Percentiles rank a stretch among this genome's conserved stretches.
Evolutionary conservation across 2,329 filamentous ascomycete species (phyloP).

Genomic region (Pseudogymnoascus sp.): DNA sequence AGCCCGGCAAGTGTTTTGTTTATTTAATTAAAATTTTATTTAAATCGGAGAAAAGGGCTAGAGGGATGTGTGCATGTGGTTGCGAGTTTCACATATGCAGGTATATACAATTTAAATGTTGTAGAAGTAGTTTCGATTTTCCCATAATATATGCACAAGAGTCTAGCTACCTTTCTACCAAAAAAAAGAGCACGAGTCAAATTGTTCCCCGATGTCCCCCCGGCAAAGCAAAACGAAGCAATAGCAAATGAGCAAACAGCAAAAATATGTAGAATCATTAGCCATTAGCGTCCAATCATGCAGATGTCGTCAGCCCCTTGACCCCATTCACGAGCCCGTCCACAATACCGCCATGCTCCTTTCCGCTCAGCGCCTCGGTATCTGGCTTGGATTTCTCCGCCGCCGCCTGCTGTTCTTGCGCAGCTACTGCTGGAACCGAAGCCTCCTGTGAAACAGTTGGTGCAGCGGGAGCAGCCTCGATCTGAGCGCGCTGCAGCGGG

Average conservation of each 20-base stretch:
- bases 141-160: not conserved
- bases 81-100: not conserved
- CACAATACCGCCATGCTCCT: conserved; percentile 30
- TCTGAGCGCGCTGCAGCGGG: not conserved
- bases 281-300: conserved; percentile 5
- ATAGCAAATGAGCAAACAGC: conserved; percentile 8
- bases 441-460: not conserved
- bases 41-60: not conserved
- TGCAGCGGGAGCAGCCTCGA: not conserved
- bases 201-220: not conserved
- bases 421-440: not conserved
- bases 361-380: conserved; percentile 11
- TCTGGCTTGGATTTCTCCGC: conserved; percentile 16
- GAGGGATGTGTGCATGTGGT: not conserved
- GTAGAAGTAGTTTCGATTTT: not conserved
- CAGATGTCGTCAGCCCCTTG: conserved; percentile 18
- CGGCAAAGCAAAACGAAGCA: not conserved
- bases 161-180: not conserved
- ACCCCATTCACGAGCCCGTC: conserved; percentile 24
- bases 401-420: conserved; percentile 7
- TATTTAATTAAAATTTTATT: not conserved
- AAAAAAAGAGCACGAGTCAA: not conserved
- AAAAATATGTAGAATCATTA: not conserved
- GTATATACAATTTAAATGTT: not conserved
- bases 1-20: not conserved